Evolutionary conservation across 2,329 filamentous ascomycete species (phyloP).

Genomic region (Aspergillus quadricinctus): DNA sequence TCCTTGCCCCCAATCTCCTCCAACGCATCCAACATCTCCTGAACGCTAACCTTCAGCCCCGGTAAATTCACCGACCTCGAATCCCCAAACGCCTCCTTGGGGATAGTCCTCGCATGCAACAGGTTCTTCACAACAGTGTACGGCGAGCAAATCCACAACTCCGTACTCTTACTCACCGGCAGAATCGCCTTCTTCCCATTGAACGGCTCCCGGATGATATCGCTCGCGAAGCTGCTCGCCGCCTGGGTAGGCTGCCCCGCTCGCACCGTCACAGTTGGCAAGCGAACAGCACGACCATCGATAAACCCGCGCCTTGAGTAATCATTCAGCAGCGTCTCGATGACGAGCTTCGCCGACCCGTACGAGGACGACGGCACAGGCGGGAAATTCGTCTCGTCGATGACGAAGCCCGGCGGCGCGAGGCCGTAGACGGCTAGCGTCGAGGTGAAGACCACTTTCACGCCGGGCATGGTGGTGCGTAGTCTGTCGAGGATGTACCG

Average conservation of each 20-base stretch:
- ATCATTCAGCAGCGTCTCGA: constrained; percentile 49
- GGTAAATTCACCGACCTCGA: constrained; percentile 53
- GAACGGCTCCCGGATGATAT: constrained; percentile 52
- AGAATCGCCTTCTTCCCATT: constrained; percentile 48
- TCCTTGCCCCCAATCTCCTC: constrained; percentile 54
- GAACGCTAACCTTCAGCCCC: constrained; percentile 53
- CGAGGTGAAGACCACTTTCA: constrained; percentile 48
- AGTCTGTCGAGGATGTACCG: constrained; percentile 48
- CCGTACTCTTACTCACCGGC: constrained; percentile 49
- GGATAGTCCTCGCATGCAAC: constrained; percentile 48
- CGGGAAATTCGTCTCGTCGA: constrained; percentile 44
- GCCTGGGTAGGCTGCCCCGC: constrained; percentile 50
- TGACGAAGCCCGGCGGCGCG: constrained; percentile 39
- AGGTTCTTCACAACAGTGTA: constrained; percentile 53
- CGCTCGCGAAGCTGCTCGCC: constrained; percentile 49
- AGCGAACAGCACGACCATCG: constrained; percentile 43
- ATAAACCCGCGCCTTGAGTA: constrained; percentile 49
- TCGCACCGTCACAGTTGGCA: constrained; percentile 50
- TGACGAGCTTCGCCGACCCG: constrained; percentile 50
- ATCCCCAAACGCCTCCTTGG: constrained; percentile 49
- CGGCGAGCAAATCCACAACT: constrained; percentile 56
- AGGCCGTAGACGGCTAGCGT: constrained; percentile 50
- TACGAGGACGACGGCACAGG: constrained; percentile 48
- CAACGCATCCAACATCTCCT: constrained; percentile 58
- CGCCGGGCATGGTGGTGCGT: constrained; percentile 42